Base-by-base conservation (phyloP, 2,329 filamentous ascomycete genomes). In the Cercospora zeae-maydis region DNA sequence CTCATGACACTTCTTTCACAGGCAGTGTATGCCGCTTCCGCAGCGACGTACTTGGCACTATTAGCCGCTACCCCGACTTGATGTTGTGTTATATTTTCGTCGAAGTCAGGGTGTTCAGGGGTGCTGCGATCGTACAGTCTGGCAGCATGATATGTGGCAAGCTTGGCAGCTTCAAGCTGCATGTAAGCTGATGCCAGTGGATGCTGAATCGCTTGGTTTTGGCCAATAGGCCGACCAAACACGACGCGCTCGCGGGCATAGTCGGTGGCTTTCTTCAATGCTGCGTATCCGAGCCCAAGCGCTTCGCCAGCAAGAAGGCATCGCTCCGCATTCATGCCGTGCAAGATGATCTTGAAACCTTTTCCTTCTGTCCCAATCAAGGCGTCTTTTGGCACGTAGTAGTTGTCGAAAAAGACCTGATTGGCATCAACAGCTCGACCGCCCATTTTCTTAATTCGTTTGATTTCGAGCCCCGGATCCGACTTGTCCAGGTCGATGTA, bases 331-430 rank as follows among this genome's bases (percentile, higher is more conserved):
- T 82, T 82, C 80, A 82, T 81, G 8, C 80, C 80, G 60, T 81
- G 78, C 4, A 82, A 69, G 21, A 75, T 75, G 60, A 92, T 88
- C 70, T 87, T 88, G 81, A 96, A 96, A 0, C 92, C 91, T 62
- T 90, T 82, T 4, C 87, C 86, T 74, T 95, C 89, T 33, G 84
- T 73, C 0, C 91, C 91, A 45, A 96, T 85, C 0, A 93, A 78
- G 0, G 85, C 80, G 42, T 85, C 80, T 0, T 82, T 81, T 0
- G 88, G 85, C 13, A 95, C 84, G 3, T 76, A 74, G 74, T 93
- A 96, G 67, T 88, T 84, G 74, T 95, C 90, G 73, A 96, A 95
- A 75, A 96, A 96, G 1, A 96, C 88, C 72, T 95, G 90, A 68
- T 96, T 96, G 0, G 91, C 90, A 70, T 95, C 91, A 1, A 96